Conservation (phyloP, 139 green algal genomes). For the Penium margaritaceum region DNA sequence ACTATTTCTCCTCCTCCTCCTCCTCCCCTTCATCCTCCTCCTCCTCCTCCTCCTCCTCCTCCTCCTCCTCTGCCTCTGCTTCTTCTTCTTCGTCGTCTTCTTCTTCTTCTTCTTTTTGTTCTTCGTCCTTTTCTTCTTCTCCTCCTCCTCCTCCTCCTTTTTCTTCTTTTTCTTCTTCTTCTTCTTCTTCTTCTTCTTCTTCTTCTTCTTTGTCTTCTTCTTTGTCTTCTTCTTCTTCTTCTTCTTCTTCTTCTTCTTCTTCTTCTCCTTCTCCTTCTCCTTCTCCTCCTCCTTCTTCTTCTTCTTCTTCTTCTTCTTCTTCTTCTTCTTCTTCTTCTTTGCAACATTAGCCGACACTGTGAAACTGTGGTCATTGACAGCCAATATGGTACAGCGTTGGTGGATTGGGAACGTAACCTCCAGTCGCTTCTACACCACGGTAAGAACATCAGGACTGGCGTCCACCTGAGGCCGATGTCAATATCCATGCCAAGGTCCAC, state of each 20-base stretch:
- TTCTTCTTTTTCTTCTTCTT: background rate
- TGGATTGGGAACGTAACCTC: no score
- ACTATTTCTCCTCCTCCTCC: no score
- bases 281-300: background rate
- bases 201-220: background rate
- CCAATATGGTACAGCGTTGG: no score
- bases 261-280: background rate
- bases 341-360: no score
- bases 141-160: background rate
- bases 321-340: background rate
- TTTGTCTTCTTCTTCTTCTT: background rate
- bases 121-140: background rate
- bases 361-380: no score
- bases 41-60: no score
- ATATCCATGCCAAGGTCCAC: no score
- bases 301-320: constrained; percentile 3
- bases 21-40: no score
- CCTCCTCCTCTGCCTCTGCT: background rate
- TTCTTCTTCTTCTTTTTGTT: background rate
- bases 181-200: constrained; percentile 3
- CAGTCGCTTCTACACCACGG: no score
- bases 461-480: no score
- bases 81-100: background rate
- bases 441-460: no score
- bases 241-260: constrained; percentile 3